Percentiles rank a stretch among this genome's conserved stretches.
These are phyloP conservation scores for Bromus sterilis DNA, from an alignment of 176 grass and related monocot species.

Conservation along the genomic window DNA sequence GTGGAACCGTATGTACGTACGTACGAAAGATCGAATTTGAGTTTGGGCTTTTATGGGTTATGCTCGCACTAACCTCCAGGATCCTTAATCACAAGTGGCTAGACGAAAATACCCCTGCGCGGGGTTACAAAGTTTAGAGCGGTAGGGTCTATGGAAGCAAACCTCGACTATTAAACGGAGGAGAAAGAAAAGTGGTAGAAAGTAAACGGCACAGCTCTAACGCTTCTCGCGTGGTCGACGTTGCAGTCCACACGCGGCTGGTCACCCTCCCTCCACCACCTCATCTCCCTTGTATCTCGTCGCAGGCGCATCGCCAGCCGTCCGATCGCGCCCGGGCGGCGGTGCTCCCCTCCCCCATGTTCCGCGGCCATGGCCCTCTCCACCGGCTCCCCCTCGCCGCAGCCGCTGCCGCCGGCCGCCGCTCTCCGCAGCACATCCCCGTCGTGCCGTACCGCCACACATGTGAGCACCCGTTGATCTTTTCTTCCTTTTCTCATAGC, in stretches of 20 bases:
- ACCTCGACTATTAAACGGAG: not conserved
- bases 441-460: not conserved
- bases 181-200: not conserved
- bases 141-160: no score
- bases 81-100: no score
- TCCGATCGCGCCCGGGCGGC: slow-evolving; percentile 15
- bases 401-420: slow-evolving; percentile 1
- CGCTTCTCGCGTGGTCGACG: not conserved
- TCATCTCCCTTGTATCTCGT: slow-evolving; percentile 9
- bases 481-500: not conserved
- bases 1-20: no score
- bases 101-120: no score
- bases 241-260: slow-evolving; percentile 14
- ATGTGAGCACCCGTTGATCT: slow-evolving; percentile 19
- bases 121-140: no score
- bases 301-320: not conserved
- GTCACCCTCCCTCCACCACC: slow-evolving; percentile 2
- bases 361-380: slow-evolving; percentile 38
- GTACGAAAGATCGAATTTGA: no score
- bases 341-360: slow-evolving; percentile 6
- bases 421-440: slow-evolving; percentile 11
- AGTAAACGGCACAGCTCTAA: not conserved
- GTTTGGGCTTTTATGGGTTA: no score
- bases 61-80: no score
- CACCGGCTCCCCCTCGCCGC: not conserved